Evolutionary conservation across 176 grass and related monocot species (phyloP).

Genomic region (Tillandsia fasciculata): DNA sequence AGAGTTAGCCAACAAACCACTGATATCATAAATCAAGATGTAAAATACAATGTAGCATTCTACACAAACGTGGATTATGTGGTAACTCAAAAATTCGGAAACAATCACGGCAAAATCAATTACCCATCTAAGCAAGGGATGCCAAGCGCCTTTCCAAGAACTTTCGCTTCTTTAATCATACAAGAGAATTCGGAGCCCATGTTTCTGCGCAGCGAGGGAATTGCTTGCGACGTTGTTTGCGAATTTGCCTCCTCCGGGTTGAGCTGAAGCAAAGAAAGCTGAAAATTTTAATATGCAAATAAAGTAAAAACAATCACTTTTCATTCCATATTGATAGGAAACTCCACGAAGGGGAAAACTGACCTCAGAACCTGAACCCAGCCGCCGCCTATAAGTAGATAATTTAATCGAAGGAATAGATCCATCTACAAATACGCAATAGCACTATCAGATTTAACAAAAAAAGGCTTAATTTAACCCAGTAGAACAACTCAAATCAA

Average conservation of each 20-base stretch:
- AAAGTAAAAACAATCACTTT: too few species aligned
- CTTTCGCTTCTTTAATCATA: conserved; percentile 91
- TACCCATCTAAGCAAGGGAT: conserved; percentile 89
- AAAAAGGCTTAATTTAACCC: too few species aligned
- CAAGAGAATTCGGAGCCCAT: conserved; percentile 82
- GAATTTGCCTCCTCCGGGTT: conserved; percentile 31
- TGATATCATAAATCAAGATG: neutral
- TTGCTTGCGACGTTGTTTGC: conserved; percentile 37
- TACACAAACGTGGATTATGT: too few species aligned
- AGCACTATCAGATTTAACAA: neutral
- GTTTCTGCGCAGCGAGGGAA: conserved; percentile 60
- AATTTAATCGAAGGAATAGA: conserved; percentile 92
- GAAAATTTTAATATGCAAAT: neutral
- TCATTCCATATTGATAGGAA: neutral
- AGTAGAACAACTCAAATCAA: too few species aligned
- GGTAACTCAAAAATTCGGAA: too few species aligned
- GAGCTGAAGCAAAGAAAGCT: conserved; percentile 28
- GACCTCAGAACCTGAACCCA: conserved; percentile 49
- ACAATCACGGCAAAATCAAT: conserved; percentile 1
- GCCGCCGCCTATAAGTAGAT: conserved; percentile 68
- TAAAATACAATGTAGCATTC: neutral
- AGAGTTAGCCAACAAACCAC: neutral
- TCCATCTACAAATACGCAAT: conserved; percentile 48
- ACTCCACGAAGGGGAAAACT: neutral
- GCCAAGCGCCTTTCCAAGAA: conserved; percentile 62